Percentiles rank a stretch among this genome's conserved stretches.
These are phyloP conservation scores for Russula sp. DNA, from an alignment of 768 basidiomycete species.

Conservation along the genomic window DNA sequence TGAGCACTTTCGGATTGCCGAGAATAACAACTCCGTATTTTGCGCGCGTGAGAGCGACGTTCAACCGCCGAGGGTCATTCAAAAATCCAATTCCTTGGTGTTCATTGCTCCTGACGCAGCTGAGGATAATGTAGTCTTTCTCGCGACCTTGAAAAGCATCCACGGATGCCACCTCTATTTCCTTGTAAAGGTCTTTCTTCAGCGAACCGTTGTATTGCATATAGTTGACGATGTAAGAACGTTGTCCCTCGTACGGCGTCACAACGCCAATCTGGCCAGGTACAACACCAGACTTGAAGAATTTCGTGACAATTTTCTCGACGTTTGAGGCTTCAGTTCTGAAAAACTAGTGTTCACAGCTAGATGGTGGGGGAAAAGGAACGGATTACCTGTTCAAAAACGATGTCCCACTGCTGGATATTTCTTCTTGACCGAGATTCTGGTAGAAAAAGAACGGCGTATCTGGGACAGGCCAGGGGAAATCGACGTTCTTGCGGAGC, in stretches of 20 bases:
- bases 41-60: constrained; percentile 94
- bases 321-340: constrained; percentile 99
- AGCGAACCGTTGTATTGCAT: constrained; percentile 99
- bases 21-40: constrained; percentile 98
- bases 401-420: constrained; percentile 96
- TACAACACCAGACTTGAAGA: constrained; percentile 98
- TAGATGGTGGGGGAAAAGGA: constrained; percentile 16
- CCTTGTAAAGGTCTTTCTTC: constrained; percentile 99
- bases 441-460: constrained; percentile 99
- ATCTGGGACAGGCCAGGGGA: constrained; percentile 96
- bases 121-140: constrained; percentile 99
- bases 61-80: constrained; percentile 93
- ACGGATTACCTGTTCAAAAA: constrained; percentile 81
- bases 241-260: constrained; percentile 98
- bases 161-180: constrained; percentile 97
- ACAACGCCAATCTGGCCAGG: constrained; percentile 97
- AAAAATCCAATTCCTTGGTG: constrained; percentile 99
- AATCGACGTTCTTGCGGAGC: constrained; percentile 96
- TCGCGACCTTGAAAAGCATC: constrained; percentile 99
- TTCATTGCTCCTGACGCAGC: constrained; percentile 97
- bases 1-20: constrained; percentile 99
- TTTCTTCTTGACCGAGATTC: constrained; percentile 98
- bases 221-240: constrained; percentile 97
- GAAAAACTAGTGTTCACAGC: constrained; percentile 24
- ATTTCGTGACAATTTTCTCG: constrained; percentile 99